Evolutionary conservation across 1,139 yeast genomes (phyloP), one percentile per base, ranked within the genome.

Genomic region (Scheffersomyces segobiensis): DNA sequence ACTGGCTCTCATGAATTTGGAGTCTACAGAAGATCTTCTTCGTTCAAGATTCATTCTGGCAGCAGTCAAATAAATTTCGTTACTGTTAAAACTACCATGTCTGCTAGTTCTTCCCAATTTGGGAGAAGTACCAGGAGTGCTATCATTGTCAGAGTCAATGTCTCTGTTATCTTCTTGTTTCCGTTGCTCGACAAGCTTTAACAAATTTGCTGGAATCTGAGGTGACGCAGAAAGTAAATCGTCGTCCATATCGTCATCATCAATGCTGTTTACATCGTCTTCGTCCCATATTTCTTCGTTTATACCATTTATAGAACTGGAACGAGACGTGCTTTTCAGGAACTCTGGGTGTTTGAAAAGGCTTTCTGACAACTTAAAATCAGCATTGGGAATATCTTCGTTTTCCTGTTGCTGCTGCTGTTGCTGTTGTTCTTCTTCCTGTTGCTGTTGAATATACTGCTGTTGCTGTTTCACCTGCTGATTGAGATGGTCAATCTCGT

Each of bases 151-250:
- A 4, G 61, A 57, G 20, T 62, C 66, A 21, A 57, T 53, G 24
- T 61, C 62, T 49, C 64, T 56, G 7, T 61, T 57, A 55, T 66
- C 76, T 67, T 73, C 74, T 57, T 74, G 79, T 63, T 81, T 84
- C 50, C 86, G 70, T 64, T 76, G 74, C 63, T 87, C 90, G 14
- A 83, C 89, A 61, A 86, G 71, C 63, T 83, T 80, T 55, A 87
- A 68, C 26, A 87, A 72, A 55, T 85, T 84, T 50, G 84, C 85
- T 0, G 91, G 91, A 3, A 87, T 87, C 64, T 87, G 89, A 0
- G 91, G 91, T 3, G 90, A 86, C 1, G 86, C 87, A 0, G 88
- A 83, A 32, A 86, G 71, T 47, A 85, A 68, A 39, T 81, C 85
- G 56, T 83, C 87, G 59, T 82, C 86, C 59, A 78, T 66, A 50